Evolutionary conservation across 345 rosid species (phyloP), one percentile per base, ranked within the genome.

Genomic region (Raphanus sativus): DNA sequence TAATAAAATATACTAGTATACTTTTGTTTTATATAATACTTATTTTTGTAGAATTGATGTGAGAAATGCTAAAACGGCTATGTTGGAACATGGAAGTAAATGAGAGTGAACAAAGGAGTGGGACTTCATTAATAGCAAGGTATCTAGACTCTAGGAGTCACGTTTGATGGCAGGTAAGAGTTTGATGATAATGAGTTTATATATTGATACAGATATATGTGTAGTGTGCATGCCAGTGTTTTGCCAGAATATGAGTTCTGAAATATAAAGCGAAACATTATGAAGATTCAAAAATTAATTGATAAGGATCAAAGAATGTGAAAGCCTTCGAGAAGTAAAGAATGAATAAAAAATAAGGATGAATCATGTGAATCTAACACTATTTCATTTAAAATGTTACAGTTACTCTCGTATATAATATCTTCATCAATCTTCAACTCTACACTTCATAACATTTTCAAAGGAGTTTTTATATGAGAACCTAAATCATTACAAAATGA

Each of bases 331-430:
- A 73, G 61, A 72, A 73, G 36, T 62, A 11, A 79, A 30, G 8
- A 50, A 68, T 1, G 52, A 4, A 45, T 45, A 45, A 45, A 45
- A 12, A 45, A 10, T 45, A 74, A 25, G 9, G 60, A 62, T 1
- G 75, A 28, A 74, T 79, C 82, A 67, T 79, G 82, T 79, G 82
- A 79, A 73, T 62, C 48, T 15, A 79, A 68, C 21, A 74, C 52
- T 61, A 3, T n/a, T 69, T 79, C 78, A 73, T 79, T n/a, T 68
- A 72, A 32, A 60, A 48, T 29, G 24, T 60, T 42, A 58, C 69
- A 33, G 73, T 71, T 45, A 76, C 16, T 52, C 58, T 72, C 36
- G 36, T 67, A 62, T 71, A 61, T 71, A 71, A n/a, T n/a, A n/a
- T n/a, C n/a, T n/a, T n/a, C n/a, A n/a, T n/a, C n/a, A n/a, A n/a